Base-by-base conservation (phyloP, 345 rosid genomes). In the Arabidopsis suecica region DNA sequence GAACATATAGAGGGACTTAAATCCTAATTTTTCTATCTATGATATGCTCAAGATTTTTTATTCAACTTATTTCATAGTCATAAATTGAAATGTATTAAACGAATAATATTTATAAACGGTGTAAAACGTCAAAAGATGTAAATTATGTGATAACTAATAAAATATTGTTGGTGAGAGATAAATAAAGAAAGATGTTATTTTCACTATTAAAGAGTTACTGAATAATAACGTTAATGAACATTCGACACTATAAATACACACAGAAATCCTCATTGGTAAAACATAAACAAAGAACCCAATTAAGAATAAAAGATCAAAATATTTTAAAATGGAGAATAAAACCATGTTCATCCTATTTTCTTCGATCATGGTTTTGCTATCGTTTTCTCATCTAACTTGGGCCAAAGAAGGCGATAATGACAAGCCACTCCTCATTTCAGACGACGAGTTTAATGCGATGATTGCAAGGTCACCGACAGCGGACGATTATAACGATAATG, bases 301-400 rank as follows among this genome's bases (percentile, higher is more conserved):
- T 18, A 1, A 5, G 28, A 32, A 42, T 5, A 38, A 9, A 0
- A 4, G 12, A 28, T 68, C 40, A 53, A 22, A 8, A 66, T 6
- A 4, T 53, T 3, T 40, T 40, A 60, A 56, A 3, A 71, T 71
- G 76, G 68, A 61, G 32, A 38, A 13, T 16, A 72, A 61, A 38
- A 72, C 33, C n/a, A 9, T 7, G 4, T 9, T 41, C 23, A 51
- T 62, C 16, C 4, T 49, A 62, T 62, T 40, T 40, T 22, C 9
- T 32, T 32, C 38, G 28, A 0, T 61, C 23, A 50, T 41, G 45
- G 33, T 62, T 44, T 72, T 72, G 34, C 23, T 62, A 51, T 62
- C 36, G 16, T 32, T 61, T 62, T 28, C 45, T 51, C 2, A 62
- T 33, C 51, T n/a, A 51, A 40, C 5, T 72, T 40, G 40, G 33